Conservation (phyloP, 2,329 filamentous ascomycete genomes). For the Colletotrichum filicis region DNA sequence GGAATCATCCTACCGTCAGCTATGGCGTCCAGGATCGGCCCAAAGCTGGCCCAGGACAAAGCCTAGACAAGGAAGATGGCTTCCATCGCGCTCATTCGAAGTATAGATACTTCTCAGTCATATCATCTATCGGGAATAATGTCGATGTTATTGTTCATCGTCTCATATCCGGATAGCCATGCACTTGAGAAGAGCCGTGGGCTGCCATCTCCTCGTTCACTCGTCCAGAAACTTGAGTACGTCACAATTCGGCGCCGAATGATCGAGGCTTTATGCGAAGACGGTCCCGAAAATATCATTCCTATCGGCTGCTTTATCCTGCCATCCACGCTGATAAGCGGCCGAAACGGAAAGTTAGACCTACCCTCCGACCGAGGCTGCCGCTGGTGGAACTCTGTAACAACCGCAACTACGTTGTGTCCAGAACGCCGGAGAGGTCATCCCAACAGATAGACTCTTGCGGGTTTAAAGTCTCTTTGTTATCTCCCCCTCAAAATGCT, state of each 20-base stretch:
- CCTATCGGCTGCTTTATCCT: background rate
- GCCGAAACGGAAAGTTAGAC: conserved; percentile 6
- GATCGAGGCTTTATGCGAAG: background rate
- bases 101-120: too few relatives aligned
- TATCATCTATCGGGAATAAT: background rate
- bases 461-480: background rate
- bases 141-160: background rate
- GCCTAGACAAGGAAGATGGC: too few relatives aligned
- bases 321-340: background rate
- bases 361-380: conserved; percentile 11
- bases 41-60: too few relatives aligned
- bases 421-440: background rate
- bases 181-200: background rate
- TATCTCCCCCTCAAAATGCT: conserved; percentile 14
- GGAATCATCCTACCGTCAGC: too few relatives aligned
- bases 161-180: background rate
- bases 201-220: background rate
- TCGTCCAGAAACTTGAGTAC: too few relatives aligned
- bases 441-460: background rate
- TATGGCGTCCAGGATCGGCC: too few relatives aligned
- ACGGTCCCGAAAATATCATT: background rate
- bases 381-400: conserved; percentile 13
- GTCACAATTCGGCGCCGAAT: background rate
- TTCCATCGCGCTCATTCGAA: too few relatives aligned
- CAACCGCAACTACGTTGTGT: background rate